Percentiles rank a stretch among this genome's conserved stretches.
phyloP scores from a whole-genome alignment of 2,329 filamentous ascomycete genomes.

The Trichophaea hybrida region DNA sequence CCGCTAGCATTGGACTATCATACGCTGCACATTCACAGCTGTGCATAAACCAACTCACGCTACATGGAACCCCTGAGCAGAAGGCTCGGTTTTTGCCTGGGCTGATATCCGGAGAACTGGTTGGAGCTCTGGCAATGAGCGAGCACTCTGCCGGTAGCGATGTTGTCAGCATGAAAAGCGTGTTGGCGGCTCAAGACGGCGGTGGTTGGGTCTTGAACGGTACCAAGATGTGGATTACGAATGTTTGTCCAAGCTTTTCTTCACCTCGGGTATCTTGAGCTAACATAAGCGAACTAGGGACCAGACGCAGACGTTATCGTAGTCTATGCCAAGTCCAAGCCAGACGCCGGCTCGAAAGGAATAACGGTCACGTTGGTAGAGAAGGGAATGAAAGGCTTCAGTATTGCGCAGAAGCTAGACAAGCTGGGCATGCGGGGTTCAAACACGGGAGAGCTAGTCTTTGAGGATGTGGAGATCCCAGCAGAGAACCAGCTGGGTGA shows the following conservation, averaged over 20 bases:
- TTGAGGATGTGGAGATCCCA: constrained; percentile 83
- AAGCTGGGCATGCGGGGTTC: constrained; percentile 97
- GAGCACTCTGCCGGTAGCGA: constrained; percentile 84
- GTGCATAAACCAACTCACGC: constrained; percentile 87
- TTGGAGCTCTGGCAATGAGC: constrained; percentile 89
- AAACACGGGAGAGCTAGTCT: constrained; percentile 87
- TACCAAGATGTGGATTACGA: constrained; percentile 99
- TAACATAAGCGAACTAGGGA: constrained; percentile 34
- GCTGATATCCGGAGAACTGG: constrained; percentile 61
- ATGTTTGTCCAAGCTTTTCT: constrained; percentile 38
- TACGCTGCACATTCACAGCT: constrained; percentile 94
- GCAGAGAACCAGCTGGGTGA: constrained; percentile 64
- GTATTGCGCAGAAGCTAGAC: constrained; percentile 78
- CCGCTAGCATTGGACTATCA: constrained; percentile 68
- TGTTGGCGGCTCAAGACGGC: constrained; percentile 60
- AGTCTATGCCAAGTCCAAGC: constrained; percentile 92
- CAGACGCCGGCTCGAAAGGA: constrained; percentile 65
- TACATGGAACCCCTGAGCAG: constrained; percentile 69
- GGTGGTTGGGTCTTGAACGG: constrained; percentile 78
- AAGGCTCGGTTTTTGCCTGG: constrained; percentile 68
- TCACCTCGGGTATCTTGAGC: neutral
- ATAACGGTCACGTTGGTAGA: constrained; percentile 92
- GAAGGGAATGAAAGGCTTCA: constrained; percentile 55
- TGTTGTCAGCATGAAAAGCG: constrained; percentile 89
- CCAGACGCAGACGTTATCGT: constrained; percentile 86